Conservation (phyloP, 208 protist species). For the Phytomonas francai region DNA sequence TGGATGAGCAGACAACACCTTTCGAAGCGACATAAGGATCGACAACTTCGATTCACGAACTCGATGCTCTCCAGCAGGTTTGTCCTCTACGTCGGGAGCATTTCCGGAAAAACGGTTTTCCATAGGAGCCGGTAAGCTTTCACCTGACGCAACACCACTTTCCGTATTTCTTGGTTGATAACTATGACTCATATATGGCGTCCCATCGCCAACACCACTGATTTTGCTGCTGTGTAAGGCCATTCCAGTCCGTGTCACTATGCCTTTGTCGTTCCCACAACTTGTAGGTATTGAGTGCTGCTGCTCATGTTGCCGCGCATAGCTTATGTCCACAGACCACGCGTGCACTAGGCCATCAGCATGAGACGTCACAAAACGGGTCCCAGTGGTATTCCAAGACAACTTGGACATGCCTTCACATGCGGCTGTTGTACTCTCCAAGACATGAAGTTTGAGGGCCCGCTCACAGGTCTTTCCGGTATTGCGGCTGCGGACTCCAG, state of each 20-base stretch:
- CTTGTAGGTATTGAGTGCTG: background rate
- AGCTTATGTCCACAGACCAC: constrained; percentile 32
- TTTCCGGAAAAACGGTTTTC: background rate
- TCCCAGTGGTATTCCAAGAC: constrained; percentile 77
- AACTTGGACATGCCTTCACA: constrained; percentile 57
- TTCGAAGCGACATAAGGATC: background rate
- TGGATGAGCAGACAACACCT: constrained; percentile 1
- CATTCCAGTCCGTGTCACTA: background rate
- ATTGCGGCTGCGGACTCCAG: background rate
- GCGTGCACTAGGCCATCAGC: constrained; percentile 57
- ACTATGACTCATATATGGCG: background rate
- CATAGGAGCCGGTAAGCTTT: background rate
- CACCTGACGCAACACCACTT: background rate
- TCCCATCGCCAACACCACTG: background rate
- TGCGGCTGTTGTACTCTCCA: constrained; percentile 26
- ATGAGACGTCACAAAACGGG: constrained; percentile 75
- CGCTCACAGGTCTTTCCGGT: background rate
- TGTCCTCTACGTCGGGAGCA: background rate
- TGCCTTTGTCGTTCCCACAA: background rate
- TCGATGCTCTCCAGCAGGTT: background rate
- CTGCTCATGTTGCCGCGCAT: background rate
- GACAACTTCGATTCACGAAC: background rate
- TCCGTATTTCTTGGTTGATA: background rate
- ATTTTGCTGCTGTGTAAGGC: background rate
- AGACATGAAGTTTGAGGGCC: constrained; percentile 25